phyloP scores from a whole-genome alignment of 192 early-diverging fungal species.

The Lobosporangium transversale region DNA sequence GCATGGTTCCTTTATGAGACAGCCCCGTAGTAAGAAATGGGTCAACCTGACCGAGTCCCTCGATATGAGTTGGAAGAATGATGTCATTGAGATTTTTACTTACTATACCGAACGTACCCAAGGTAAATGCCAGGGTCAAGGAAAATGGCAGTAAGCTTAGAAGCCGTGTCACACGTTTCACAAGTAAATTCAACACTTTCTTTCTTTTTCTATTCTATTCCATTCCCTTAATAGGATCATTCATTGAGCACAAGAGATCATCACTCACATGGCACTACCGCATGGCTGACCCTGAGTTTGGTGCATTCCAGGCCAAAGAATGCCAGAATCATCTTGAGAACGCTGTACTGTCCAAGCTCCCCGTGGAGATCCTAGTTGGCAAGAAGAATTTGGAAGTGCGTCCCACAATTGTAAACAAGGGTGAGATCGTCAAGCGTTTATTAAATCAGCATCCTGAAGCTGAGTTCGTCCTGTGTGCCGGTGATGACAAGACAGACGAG shows the following conservation, averaged over 20 bases:
- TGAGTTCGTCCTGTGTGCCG: constrained; percentile 96
- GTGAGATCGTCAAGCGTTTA: constrained; percentile 94
- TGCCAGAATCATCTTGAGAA: constrained; percentile 96
- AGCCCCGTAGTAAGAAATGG: constrained; percentile 80
- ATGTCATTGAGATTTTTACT: constrained; percentile 92
- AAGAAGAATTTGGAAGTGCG: constrained; percentile 97
- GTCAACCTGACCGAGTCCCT: constrained; percentile 74
- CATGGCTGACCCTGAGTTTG: constrained; percentile 94
- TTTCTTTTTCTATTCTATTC: too few relatives aligned
- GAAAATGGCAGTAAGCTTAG: background rate
- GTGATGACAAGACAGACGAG: constrained; percentile 97
- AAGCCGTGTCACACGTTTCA: too few relatives aligned
- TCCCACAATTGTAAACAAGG: constrained; percentile 94
- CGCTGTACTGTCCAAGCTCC: constrained; percentile 90
- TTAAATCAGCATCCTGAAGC: constrained; percentile 67
- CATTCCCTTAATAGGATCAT: constrained; percentile 67
- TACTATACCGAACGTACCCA: constrained; percentile 96
- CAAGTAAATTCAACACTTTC: too few relatives aligned
- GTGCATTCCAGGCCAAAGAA: constrained; percentile 95
- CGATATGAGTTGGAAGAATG: constrained; percentile 93
- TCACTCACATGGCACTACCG: constrained; percentile 98
- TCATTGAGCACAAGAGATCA: constrained; percentile 92
- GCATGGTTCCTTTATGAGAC: constrained; percentile 94
- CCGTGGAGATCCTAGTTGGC: constrained; percentile 93
- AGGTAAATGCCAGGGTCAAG: constrained; percentile 54